These are phyloP conservation scores for Ustilago cynodontis DNA, from an alignment of 1,284 basidiomycete species.

Conservation along the genomic window DNA sequence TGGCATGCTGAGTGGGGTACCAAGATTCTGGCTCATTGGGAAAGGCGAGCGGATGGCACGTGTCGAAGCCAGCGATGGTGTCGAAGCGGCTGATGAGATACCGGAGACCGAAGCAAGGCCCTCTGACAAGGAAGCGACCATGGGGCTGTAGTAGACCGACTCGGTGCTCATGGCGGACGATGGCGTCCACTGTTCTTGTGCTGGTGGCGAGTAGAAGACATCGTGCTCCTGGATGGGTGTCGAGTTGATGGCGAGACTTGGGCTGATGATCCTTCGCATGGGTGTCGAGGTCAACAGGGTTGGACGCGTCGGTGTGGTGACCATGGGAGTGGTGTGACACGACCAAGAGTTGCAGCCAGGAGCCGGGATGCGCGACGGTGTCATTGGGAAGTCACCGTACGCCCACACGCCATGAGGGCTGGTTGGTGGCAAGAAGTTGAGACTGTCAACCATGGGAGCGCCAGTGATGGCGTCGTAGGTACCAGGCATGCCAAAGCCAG, in stretches of 20 bases:
- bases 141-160: conserved; percentile 47
- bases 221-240: conserved; percentile 50
- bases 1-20: conserved; percentile 51
- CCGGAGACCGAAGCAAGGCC: conserved; percentile 32
- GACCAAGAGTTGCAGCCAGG: conserved; percentile 35
- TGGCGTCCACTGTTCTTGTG: conserved; percentile 48
- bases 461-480: conserved; percentile 34
- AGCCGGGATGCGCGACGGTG: conserved; percentile 41
- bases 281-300: conserved; percentile 44
- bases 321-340: conserved; percentile 43
- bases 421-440: conserved; percentile 46
- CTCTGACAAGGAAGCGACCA: conserved; percentile 48
- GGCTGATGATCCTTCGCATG: conserved; percentile 56
- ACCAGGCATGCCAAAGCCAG: conserved; percentile 38
- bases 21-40: conserved; percentile 47
- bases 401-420: conserved; percentile 54
- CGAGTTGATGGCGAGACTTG: conserved; percentile 52
- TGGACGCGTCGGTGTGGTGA: conserved; percentile 43
- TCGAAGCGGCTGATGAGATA: conserved; percentile 49
- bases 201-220: conserved; percentile 52
- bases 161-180: conserved; percentile 51
- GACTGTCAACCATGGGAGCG: conserved; percentile 42
- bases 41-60: conserved; percentile 44
- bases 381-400: conserved; percentile 50
- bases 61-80: conserved; percentile 44